Evolutionary conservation across 73 alveolate genomes (phyloP), one percentile per base, ranked within the genome.

Genomic region (Uronychia setigera): DNA sequence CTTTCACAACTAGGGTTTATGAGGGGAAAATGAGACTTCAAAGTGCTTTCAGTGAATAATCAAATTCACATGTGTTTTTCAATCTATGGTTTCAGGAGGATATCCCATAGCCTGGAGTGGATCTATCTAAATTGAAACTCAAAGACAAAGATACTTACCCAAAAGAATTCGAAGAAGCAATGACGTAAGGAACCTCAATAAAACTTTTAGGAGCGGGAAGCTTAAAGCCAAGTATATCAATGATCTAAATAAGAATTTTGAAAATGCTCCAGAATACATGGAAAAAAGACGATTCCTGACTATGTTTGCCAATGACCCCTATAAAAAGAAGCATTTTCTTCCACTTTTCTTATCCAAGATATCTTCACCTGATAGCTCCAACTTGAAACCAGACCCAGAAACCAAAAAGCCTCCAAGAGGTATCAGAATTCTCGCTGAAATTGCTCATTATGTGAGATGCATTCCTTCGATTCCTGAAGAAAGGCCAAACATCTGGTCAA

Each of bases 81-180:
- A 57, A 80, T 29, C 31, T 89, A n/a, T 89, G 95, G 95, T 89
- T 89, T 81, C 81, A 89, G 57, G 91, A 81, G 19, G 95, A 89
- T n/a, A 80, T 89, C 32, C 95, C 95, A 14, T 59, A 84, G 57
- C 95, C 95, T 0, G 92, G 89, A 76, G 92, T 89, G 32, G 95
- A 89, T 60, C 82, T 89, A 14, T 34, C 83, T 0, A 83, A 74
- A 74, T 79, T 89, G 46, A 77, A 87, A 26, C 58, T 31, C 11
- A 35, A 35, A 26, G 91, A 82, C 13, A 58, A 57, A 11, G 91
- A 88, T 33, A 25, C 35, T 1, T 77, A 82, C 58, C 94, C 94
- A 26, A 29, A n/a, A 0, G 91, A 83, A 32, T 76, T 77, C 1
- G 78, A 88, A 46, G 67, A 46, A 19, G 5, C 19, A 46, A 46